Evolutionary conservation across 495 filamentous ascomycete genomes (phyloP), one percentile per base, ranked within the genome.

Genomic region (Penicillium bialowiezense): DNA sequence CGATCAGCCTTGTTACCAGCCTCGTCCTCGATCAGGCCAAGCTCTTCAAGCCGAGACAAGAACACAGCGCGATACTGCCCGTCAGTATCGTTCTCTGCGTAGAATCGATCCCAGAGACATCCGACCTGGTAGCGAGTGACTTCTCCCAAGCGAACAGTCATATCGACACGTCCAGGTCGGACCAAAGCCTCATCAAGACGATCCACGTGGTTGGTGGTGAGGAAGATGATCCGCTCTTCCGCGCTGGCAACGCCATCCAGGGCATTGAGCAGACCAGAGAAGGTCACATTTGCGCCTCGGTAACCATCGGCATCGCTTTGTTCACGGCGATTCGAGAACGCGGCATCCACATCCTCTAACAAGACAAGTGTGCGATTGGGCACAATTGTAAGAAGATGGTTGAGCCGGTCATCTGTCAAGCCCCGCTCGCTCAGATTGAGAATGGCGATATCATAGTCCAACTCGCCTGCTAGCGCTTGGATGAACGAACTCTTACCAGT

Each of bases 401-500:
- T 90, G 20, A 98, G 76, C 44, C 90, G 83, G 59, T 98, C 93
- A 51, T 98, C 93, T 14, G 91, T 97, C 36, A 98, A 74, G 9
- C 93, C 93, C 2, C 90, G 81, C 69, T 97, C 89, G 63, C 89
- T 95, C 3, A 98, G 77, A 58, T 97, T 97, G 39, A 98, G 73
- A 64, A 97, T 88, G 35, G 91, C 90, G 55, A 98, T 93, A 56
- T 89, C 89, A 68, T 95, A 97, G 60, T 97, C 88, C 43, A 98
- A 68, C 51, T 91, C 83, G 10, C 91, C 95, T 1, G 93, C 93
- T 23, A 98, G 72, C 3, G 95, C 91, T 69, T 96, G 91, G 41
- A 97, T 95, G 64, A 98, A 97, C 2, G 89, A 95, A 55, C 86
- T 96, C 68, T 98, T 98, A 17, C 93, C 93, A 13, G 89, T 95